Base-by-base conservation (phyloP, 257 asterid species). In the Solanum okadae region DNA sequence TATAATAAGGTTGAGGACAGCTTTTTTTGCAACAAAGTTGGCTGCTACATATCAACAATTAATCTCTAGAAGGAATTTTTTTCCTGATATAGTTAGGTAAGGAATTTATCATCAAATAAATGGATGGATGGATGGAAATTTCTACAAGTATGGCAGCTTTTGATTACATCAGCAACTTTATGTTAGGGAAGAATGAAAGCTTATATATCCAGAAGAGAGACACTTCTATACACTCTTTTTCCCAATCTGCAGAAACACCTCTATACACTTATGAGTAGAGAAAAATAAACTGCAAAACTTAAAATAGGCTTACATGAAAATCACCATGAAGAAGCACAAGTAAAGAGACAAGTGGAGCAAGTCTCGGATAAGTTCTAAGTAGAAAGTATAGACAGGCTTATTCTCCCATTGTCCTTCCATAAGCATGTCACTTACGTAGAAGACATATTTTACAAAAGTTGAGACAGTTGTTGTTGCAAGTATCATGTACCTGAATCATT, bases 381-480 rank as follows among this genome's bases (percentile, higher is more conserved):
- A 95, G 87, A 97, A 97, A 89, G 98, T 97, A 92, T 91, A 97
- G 90, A 97, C 99, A 92, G 98, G 96, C 92, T 95, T 97, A 87
- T 87, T 94, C 91, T 97, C 99, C 99, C 99, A 97, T 87, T 97
- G 99, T 68, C 99, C 99, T 77, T 97, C 99, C 99, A 97, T 96
- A 87, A 93, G 91, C 99, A 96, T 95, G 93, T 97, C 99, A 68
- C 94, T 93, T 18, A 97, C 94, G 63, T 95, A 94, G 91, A 97
- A 96, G 84, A 90, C 86, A 91, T 97, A 97, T 90, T 97, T 97
- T 93, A 96, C 92, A 89, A 95, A 93, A 15, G 96, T 96, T 40
- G 99, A 90, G 67, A 97, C 92, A 35, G 98, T 96, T 79, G 98
- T 93, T 86, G 98, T 97, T 86, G 96, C 99, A 92, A 97, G 90